Evolutionary conservation across 2,329 filamentous ascomycete species (phyloP).

Genomic region (Hirsutella rhossiliensis): DNA sequence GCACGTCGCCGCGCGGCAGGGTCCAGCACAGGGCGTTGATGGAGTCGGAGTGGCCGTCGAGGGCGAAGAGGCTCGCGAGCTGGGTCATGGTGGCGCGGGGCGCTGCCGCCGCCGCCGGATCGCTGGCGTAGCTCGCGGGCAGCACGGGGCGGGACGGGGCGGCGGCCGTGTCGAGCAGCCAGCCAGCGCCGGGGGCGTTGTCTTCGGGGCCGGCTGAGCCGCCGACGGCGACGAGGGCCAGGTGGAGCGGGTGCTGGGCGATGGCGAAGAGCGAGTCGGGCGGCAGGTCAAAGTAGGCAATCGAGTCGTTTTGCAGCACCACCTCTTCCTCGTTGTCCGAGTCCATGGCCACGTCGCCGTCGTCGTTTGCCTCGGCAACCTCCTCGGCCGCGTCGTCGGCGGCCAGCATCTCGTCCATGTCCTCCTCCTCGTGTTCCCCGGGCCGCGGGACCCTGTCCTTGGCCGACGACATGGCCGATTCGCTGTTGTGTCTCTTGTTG

Average conservation of each 20-base stretch:
- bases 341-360: conserved; percentile 72
- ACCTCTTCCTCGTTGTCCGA: conserved; percentile 61
- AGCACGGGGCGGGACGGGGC: conserved; percentile 54
- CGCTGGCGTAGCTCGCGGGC: conserved; percentile 62
- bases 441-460: conserved; percentile 2
- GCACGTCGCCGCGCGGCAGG: conserved; percentile 66
- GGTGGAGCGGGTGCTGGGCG: conserved; percentile 74
- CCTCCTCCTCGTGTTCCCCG: conserved; percentile 55
- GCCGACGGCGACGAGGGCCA: conserved; percentile 73
- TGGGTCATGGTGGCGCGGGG: conserved; percentile 36
- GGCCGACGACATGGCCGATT: conserved; percentile 16
- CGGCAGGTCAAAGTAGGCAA: conserved; percentile 83
- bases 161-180: conserved; percentile 66
- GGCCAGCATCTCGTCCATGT: conserved; percentile 50
- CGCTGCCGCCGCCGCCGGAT: conserved; percentile 41
- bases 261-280: conserved; percentile 91
- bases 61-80: conserved; percentile 54
- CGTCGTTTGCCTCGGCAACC: conserved; percentile 34
- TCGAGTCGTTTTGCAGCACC: conserved; percentile 78
- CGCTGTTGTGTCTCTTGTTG: not conserved
- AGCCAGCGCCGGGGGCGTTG: conserved; percentile 63
- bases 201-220: conserved; percentile 52
- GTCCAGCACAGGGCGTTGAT: conserved; percentile 83
- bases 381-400: conserved; percentile 71
- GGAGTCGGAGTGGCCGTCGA: conserved; percentile 87